Conservation (phyloP, 140 eudicot genomes). For the Erigeron philadelphicus region DNA sequence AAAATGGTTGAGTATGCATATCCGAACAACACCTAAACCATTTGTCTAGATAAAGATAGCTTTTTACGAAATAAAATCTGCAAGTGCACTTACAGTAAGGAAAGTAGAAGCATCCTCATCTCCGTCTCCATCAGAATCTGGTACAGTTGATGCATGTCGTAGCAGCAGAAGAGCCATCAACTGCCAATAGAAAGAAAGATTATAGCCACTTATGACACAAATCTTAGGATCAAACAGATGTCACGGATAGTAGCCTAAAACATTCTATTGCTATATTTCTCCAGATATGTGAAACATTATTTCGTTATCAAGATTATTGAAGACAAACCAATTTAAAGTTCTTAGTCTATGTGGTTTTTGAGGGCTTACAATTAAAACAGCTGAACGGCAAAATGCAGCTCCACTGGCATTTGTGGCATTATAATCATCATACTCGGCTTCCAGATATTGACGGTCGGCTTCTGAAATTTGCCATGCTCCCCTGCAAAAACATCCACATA, state of each 20-base stretch:
- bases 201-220: neutral
- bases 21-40: too few species aligned
- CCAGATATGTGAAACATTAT: neutral
- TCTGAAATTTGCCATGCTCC: conserved; percentile 92
- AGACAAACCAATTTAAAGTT: neutral
- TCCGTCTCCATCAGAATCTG: conserved; percentile 65
- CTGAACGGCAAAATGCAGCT: conserved; percentile 90
- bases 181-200: conserved; percentile 36
- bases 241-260: neutral
- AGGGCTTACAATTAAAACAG: conserved; percentile 74
- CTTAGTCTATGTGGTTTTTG: neutral
- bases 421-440: conserved; percentile 83
- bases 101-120: conserved; percentile 77
- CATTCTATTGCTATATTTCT: neutral
- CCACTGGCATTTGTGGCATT: conserved; percentile 82
- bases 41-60: too few species aligned
- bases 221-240: neutral
- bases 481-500: conserved; percentile 35
- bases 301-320: neutral
- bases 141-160: conserved; percentile 64
- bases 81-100: conserved; percentile 58
- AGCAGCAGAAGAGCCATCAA: conserved; percentile 84
- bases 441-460: conserved; percentile 82
- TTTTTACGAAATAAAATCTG: neutral
- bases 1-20: too few species aligned